A percentile compares a stretch with the other conserved stretches of the same genome.
Conservation (phyloP, 148 eudicot genomes). For the Simmondsia chinensis region DNA sequence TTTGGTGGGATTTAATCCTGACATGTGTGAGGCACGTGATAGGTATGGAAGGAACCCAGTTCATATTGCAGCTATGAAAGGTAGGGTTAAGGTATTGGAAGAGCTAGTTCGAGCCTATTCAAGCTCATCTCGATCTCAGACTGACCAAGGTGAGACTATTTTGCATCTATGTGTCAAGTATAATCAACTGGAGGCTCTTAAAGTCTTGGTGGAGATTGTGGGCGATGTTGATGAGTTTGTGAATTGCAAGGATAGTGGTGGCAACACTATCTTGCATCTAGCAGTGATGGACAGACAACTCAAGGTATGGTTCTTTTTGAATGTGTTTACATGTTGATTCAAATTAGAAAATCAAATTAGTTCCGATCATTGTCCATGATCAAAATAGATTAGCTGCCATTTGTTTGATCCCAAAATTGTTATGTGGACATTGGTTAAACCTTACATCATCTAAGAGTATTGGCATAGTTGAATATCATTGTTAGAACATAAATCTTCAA, state of each 20-base stretch:
- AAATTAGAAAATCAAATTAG: too few species aligned
- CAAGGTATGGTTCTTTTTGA: constrained; percentile 11
- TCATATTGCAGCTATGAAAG: constrained; percentile 21
- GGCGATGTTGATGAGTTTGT: constrained; percentile 9
- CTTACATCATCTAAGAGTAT: too few species aligned
- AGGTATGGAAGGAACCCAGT: constrained; percentile 19
- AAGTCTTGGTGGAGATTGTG: constrained; percentile 6
- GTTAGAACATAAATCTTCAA: too few species aligned
- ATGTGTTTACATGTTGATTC: too few species aligned
- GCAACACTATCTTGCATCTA: constrained; percentile 23
- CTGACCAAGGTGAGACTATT: constrained; percentile 13
- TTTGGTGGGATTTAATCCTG: background rate
- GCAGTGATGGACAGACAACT: constrained; percentile 20
- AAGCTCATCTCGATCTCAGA: constrained; percentile 8
- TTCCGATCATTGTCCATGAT: too few species aligned
- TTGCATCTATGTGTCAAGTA: constrained; percentile 26
- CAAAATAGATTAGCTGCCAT: too few species aligned
- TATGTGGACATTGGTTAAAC: too few species aligned
- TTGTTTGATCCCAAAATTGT: too few species aligned
- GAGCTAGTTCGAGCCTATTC: constrained; percentile 21
- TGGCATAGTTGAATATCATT: too few species aligned
- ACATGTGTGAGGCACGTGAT: background rate
- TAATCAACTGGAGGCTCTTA: constrained; percentile 19
- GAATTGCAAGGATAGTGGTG: constrained; percentile 20
- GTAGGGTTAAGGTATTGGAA: constrained; percentile 9